Conservation (phyloP, 2,329 filamentous ascomycete species). For the Gnomoniopsis sp. region DNA sequence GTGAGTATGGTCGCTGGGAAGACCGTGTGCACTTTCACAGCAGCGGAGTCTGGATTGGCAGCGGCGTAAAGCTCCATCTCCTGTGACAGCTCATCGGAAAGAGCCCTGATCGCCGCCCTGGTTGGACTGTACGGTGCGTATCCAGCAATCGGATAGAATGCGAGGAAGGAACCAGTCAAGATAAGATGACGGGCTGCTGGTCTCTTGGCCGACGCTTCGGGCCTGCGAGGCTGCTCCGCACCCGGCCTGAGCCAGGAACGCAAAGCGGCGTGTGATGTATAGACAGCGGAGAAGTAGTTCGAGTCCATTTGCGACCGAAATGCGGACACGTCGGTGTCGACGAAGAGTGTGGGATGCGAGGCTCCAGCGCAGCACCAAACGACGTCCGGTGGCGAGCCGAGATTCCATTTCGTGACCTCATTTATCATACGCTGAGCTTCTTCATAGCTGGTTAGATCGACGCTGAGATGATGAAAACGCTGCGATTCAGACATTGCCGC, state of each 20-base stretch:
- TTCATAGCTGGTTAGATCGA: conserved; percentile 56
- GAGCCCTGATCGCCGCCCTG: conserved; percentile 63
- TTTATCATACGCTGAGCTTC: conserved; percentile 56
- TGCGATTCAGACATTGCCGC: conserved; percentile 42
- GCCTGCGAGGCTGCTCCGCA: too few species aligned
- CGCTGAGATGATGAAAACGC: conserved; percentile 62
- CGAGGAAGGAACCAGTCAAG: conserved; percentile 62
- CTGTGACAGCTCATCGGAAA: conserved; percentile 62
- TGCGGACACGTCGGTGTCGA: conserved; percentile 31
- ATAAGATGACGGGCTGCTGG: conserved; percentile 54
- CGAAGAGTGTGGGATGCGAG: conserved; percentile 46
- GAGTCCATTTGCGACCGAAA: conserved; percentile 34
- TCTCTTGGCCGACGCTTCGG: background rate
- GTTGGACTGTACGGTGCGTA: conserved; percentile 64
- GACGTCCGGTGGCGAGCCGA: conserved; percentile 54
- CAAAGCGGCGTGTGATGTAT: conserved; percentile 35
- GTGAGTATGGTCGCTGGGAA: conserved; percentile 63
- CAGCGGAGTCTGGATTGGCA: conserved; percentile 15
- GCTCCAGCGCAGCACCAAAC: conserved; percentile 67
- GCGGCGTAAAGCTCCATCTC: conserved; percentile 43
- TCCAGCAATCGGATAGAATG: conserved; percentile 60
- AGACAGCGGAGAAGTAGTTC: conserved; percentile 37
- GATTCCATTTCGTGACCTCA: conserved; percentile 62
- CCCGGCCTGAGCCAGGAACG: conserved; percentile 25
- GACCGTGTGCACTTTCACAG: conserved; percentile 59